phyloP scores from a whole-genome alignment of 768 basidiomycete species.

The Podaxis mareebaensis region DNA sequence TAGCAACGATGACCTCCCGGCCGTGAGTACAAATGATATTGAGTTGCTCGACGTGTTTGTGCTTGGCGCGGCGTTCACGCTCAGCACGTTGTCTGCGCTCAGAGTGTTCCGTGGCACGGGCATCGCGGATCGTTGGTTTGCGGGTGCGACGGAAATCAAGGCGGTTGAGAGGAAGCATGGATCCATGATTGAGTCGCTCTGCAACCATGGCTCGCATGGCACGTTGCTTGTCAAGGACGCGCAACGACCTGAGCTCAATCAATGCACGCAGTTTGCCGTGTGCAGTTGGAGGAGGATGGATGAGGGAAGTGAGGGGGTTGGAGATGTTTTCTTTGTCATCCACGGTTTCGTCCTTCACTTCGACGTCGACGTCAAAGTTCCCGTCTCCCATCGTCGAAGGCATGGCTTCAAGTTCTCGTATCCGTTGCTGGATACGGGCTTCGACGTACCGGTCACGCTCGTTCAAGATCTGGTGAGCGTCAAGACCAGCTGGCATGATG shows the following conservation, averaged over 20 bases:
- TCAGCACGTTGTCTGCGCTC: constrained; percentile 92
- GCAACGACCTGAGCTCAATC: constrained; percentile 91
- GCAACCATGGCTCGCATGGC: constrained; percentile 82
- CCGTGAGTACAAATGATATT: constrained; percentile 84
- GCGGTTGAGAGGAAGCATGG: constrained; percentile 88
- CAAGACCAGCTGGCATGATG: constrained; percentile 88
- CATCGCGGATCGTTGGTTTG: constrained; percentile 86
- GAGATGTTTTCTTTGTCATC: constrained; percentile 45
- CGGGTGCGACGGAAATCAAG: constrained; percentile 86
- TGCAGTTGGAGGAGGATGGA: constrained; percentile 60
- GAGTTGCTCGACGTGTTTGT: constrained; percentile 95
- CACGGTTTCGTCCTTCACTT: constrained; percentile 37
- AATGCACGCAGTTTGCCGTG: constrained; percentile 86
- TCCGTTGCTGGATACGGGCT: constrained; percentile 84
- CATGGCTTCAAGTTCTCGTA: constrained; percentile 80
- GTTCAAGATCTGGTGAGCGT: constrained; percentile 87
- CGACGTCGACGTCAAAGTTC: constrained; percentile 51
- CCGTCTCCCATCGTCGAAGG: constrained; percentile 82
- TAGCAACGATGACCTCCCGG: constrained; percentile 66
- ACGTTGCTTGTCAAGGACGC: constrained; percentile 90
- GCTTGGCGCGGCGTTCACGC: constrained; percentile 91
- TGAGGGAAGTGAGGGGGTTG: constrained; percentile 34
- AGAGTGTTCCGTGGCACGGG: constrained; percentile 82
- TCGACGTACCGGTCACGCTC: constrained; percentile 93
- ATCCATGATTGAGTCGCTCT: constrained; percentile 83